A percentile compares a stretch with the other conserved stretches of the same genome.
phyloP scores from a whole-genome alignment of 805 yeast genomes.

The Cephaloascus albidus region DNA sequence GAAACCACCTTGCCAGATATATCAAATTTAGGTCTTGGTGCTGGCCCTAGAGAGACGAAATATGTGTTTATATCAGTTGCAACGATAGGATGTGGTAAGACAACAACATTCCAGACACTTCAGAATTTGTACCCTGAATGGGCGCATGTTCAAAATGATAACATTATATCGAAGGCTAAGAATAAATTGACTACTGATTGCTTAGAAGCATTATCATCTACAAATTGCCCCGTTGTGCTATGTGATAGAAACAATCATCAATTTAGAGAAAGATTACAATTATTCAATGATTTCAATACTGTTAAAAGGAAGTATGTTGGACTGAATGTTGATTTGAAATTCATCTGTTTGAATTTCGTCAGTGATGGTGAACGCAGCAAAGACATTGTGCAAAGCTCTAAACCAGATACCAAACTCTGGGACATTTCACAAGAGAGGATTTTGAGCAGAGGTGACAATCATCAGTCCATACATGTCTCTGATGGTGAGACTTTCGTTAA shows the following conservation, averaged over 20 bases:
- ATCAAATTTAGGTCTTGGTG: slow-evolving; percentile 8
- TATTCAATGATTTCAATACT: slow-evolving; percentile 42
- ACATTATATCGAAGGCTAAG: slow-evolving; percentile 41
- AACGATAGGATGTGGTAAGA: slow-evolving; percentile 92
- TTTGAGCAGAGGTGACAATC: slow-evolving; percentile 70
- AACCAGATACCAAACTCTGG: slow-evolving; percentile 27
- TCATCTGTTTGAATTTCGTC: slow-evolving; percentile 63
- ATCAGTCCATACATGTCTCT: slow-evolving; percentile 63
- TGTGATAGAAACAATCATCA: slow-evolving; percentile 82
- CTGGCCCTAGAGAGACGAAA: slow-evolving; percentile 29
- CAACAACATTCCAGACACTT: slow-evolving; percentile 66
- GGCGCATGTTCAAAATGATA: slow-evolving; percentile 79
- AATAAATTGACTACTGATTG: slow-evolving; percentile 39
- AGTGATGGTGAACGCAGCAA: slow-evolving; percentile 9
- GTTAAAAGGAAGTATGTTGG: slow-evolving; percentile 34
- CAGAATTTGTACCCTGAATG: slow-evolving; percentile 46
- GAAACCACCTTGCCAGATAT: slow-evolving; percentile 23
- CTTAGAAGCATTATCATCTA: slow-evolving; percentile 15
- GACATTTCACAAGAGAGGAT: slow-evolving; percentile 53
- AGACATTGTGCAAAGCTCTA: slow-evolving; percentile 7
- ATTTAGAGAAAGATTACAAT: slow-evolving; percentile 55
- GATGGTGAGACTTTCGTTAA: slow-evolving; percentile 41
- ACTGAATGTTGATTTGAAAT: slow-evolving; percentile 29
- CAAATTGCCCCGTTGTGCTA: slow-evolving; percentile 41
- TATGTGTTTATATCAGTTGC: slow-evolving; percentile 76